These are phyloP conservation scores for Aspergillus fijiensis DNA, from an alignment of 2,329 filamentous ascomycete genomes.

Conservation along the genomic window DNA sequence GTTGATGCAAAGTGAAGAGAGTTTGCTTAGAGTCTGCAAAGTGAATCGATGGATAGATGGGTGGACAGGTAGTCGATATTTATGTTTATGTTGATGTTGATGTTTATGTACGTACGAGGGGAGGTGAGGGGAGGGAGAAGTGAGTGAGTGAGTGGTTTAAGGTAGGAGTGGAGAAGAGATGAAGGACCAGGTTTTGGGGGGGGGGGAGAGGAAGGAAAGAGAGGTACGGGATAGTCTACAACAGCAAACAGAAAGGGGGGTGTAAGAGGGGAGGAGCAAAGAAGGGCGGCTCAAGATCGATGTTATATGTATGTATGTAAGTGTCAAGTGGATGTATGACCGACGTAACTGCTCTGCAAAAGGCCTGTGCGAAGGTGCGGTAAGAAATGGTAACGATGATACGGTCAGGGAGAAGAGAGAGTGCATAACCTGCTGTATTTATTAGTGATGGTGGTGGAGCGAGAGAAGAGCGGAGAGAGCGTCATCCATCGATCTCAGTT, in stretches of 20 bases:
- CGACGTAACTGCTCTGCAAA: slow-evolving; percentile 4
- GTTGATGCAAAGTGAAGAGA: slow-evolving; percentile 10
- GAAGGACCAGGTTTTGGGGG: slow-evolving; percentile 8
- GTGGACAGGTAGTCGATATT: neutral
- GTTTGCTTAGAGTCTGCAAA: slow-evolving; percentile 13
- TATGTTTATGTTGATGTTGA: neutral
- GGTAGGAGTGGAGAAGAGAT: neutral
- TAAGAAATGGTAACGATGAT: slow-evolving; percentile 18
- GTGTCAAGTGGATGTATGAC: slow-evolving; percentile 5
- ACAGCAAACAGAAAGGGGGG: neutral
- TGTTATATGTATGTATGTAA: slow-evolving; percentile 1
- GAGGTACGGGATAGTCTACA: no score
- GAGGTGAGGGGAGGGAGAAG: neutral
- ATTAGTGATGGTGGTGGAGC: slow-evolving; percentile 3
- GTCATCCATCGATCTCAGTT: slow-evolving; percentile 7
- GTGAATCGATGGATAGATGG: slow-evolving; percentile 3
- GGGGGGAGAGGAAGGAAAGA: slow-evolving; percentile 14
- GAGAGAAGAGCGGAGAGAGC: neutral
- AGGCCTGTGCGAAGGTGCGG: neutral
- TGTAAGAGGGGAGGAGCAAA: slow-evolving; percentile 11
- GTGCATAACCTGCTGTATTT: slow-evolving; percentile 7
- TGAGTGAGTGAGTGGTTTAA: neutral
- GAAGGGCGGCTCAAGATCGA: neutral
- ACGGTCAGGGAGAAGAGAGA: slow-evolving; percentile 14
- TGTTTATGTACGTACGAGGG: neutral